A percentile compares a stretch with the other conserved stretches of the same genome.
Conservation (phyloP, 192 early-diverging fungal species). For the Coemansia aciculifera region DNA sequence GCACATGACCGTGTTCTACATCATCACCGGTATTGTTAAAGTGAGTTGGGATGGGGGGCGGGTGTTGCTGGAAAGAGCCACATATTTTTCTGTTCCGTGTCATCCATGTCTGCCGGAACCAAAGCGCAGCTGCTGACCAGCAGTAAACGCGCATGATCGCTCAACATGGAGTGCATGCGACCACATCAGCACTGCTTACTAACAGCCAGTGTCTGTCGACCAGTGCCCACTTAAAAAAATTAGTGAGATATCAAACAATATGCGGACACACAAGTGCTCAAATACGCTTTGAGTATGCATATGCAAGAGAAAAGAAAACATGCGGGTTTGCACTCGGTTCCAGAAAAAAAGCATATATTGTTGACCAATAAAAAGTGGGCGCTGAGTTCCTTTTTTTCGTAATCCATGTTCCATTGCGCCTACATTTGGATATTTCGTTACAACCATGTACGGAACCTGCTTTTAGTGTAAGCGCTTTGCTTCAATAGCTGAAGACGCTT, state of each 20-base stretch:
- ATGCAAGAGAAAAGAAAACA: not conserved
- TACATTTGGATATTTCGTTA: not conserved
- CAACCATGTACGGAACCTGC: not conserved
- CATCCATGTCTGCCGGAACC: slow-evolving; percentile 7
- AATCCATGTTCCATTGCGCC: not conserved
- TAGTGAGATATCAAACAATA: not conserved
- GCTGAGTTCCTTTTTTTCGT: not conserved
- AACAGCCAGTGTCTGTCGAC: not conserved
- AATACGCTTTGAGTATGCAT: slow-evolving; percentile 1
- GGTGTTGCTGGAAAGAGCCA: not conserved
- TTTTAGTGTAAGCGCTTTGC: not conserved
- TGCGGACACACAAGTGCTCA: not conserved
- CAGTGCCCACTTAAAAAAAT: not conserved
- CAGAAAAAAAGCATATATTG: not conserved
- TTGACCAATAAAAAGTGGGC: not conserved
- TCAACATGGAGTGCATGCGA: slow-evolving; percentile 2
- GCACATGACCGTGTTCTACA: slow-evolving; percentile 1
- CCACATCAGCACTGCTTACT: not conserved
- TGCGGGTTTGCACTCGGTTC: not conserved
- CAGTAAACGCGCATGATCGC: not conserved
- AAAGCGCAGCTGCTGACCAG: not conserved
- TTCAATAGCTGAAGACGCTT: not conserved
- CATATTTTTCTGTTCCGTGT: not conserved
- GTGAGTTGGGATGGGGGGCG: not conserved
- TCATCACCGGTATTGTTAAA: not conserved